Base-by-base conservation (phyloP, 495 filamentous ascomycete species). In the Neurospora africana region DNA sequence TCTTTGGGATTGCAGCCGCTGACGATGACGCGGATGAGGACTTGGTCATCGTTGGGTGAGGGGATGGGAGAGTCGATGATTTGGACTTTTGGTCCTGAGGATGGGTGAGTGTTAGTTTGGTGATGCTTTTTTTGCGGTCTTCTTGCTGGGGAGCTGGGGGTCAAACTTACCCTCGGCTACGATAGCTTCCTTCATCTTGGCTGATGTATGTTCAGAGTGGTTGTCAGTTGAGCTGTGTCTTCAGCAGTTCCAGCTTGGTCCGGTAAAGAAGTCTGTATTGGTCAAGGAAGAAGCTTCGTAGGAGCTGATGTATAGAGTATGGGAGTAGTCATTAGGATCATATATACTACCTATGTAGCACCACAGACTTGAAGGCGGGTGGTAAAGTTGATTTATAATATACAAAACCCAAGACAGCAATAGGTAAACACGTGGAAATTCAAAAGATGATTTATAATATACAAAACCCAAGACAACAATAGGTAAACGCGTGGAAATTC, bases 1-100 rank as follows among this genome's bases (percentile, higher is more conserved):
- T 95, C 92, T 76, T 94, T 94, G 4, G 92, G 92, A 78, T 94
- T 94, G 27, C 87, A 89, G 23, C 90, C 90, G 44, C 84, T 86
- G 7, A 89, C 88, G 13, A 90, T 81, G 41, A 93, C 90, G 72
- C 88, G 88, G 75, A 91, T 94, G 19, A 94, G 84, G 33, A 94
- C 82, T 72, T 95, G 87, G 71, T 87, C 84, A 5, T 84, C 80
- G 65, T 84, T 82, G 0, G 89, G 89, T 27, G 80, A 80, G 1
- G 91, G 91, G 71, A 91, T 86, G n/a, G 87, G 83, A 38, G 85
- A 85, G 73, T 92, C 89, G 68, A 88, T 80, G 72, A 93, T 87
- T 58, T 87, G 74, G 81, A 92, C 90, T 72, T 82, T 81, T 23
- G 83, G 75, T 47, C 83, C 78, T 82, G 68, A 17, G 33, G 3